Evolutionary conservation across 2,329 filamentous ascomycete genomes (phyloP), one percentile per base, ranked within the genome.

Genomic region (Fusarium floridanum): DNA sequence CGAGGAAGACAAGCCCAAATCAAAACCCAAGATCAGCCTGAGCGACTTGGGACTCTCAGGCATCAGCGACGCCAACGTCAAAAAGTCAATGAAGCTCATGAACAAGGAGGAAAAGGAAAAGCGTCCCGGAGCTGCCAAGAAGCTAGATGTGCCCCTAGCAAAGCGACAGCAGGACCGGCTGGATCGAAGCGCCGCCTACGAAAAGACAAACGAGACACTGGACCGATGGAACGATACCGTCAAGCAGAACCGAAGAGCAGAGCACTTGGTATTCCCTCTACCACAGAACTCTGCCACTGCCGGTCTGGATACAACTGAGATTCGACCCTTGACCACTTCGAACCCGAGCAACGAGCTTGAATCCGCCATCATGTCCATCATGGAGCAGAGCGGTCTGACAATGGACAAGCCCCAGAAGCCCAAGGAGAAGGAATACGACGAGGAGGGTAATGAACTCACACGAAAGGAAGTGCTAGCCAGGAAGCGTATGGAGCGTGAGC

Each of bases 151-250:
- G 3, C 95, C 96, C 16, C 87, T 98, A 6, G 91, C 94, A 2
- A 95, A 94, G 81, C 90, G 95, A 70, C 93, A 97, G 77, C 96
- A 98, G 82, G 95, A 95, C 80, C 91, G 92, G 60, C 84, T 98
- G 17, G 93, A 97, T 79, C 94, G 97, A 61, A 87, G 88, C 62
- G 95, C 91, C 27, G 97, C 97, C 4, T 97, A 95, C 77, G 91
- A 95, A 39, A 95, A 98, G 86, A 95, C 95, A 61, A 98, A 97
- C 79, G 93, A 98, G 82, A 96, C 95, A 0, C 87, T 99, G 29
- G 91, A 94, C 73, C 91, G 95, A 77, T 99, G 97, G 97, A 93
- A 93, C 36, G 96, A 98, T 70, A 98, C 97, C 0, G 95, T 99
- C 79, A 97, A 98, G 84, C 91, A 94, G 36, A 98, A 98, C 82